Conservation (phyloP, 495 filamentous ascomycete species). For the Hypoxylon intermedium region DNA sequence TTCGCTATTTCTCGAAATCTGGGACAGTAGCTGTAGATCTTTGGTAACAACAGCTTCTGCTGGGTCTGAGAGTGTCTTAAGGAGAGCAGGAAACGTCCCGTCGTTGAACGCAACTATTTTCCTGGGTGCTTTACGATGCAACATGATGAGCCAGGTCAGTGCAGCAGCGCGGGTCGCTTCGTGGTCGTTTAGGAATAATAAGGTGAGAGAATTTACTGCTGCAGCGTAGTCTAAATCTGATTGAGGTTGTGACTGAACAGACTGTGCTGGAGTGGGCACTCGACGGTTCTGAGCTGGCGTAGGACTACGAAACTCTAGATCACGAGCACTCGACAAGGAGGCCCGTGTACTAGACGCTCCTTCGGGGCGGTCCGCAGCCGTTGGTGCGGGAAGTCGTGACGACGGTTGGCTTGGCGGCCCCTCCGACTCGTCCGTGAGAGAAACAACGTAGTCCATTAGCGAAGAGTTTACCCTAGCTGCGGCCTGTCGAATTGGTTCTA, state of each 20-base stretch:
- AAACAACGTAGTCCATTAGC: conserved; percentile 89
- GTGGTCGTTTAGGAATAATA: conserved; percentile 95
- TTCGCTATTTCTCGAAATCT: conserved; percentile 95
- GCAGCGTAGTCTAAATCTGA: conserved; percentile 93
- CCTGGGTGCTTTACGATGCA: conserved; percentile 90
- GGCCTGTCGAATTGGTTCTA: conserved; percentile 85
- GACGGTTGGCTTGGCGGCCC: conserved; percentile 49
- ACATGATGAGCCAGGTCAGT: conserved; percentile 94
- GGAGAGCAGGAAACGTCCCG: conserved; percentile 92
- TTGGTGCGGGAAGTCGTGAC: conserved; percentile 57
- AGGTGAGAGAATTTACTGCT: conserved; percentile 90
- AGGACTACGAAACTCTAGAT: conserved; percentile 60
- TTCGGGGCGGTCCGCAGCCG: conserved; percentile 61
- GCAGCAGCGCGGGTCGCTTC: conserved; percentile 94
- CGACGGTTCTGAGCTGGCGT: conserved; percentile 58
- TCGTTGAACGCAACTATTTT: conserved; percentile 97
- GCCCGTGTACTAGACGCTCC: conserved; percentile 59
- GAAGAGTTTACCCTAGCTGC: conserved; percentile 88
- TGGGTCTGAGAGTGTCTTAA: conserved; percentile 96
- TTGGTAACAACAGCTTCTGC: conserved; percentile 95
- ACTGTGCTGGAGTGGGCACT: conserved; percentile 45
- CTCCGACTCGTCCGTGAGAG: conserved; percentile 78
- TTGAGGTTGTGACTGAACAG: conserved; percentile 58
- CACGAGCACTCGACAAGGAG: conserved; percentile 61
- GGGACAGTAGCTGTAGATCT: conserved; percentile 91